A percentile compares a stretch with the other conserved stretches of the same genome.
Evolutionary conservation across 1,284 basidiomycete genomes (phyloP).

Genomic region (Gomphus bonarii): DNA sequence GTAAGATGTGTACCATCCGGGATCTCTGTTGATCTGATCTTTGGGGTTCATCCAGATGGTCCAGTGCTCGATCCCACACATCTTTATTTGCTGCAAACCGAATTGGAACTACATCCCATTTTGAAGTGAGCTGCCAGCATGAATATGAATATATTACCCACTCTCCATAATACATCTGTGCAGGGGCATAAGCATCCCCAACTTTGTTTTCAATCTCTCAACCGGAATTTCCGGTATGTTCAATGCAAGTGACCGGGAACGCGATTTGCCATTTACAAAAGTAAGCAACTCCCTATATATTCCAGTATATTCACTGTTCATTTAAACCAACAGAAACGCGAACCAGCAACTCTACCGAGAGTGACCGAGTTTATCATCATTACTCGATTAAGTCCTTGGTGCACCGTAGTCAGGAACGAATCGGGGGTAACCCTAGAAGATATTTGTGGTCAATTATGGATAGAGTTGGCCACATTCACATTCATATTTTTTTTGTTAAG

Average conservation of each 20-base stretch:
- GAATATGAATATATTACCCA: neutral
- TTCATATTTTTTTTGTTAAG: constrained; percentile 30
- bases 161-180: neutral
- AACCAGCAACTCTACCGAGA: constrained; percentile 69
- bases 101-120: constrained; percentile 62
- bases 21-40: no score
- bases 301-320: neutral
- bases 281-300: neutral
- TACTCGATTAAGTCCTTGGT: constrained; percentile 67
- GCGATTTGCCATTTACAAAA: constrained; percentile 49
- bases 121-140: constrained; percentile 40
- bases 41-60: constrained; percentile 50
- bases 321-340: constrained; percentile 36
- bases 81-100: constrained; percentile 57
- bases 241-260: constrained; percentile 46
- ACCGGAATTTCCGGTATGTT: constrained; percentile 51
- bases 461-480: constrained; percentile 65
- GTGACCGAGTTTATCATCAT: constrained; percentile 68
- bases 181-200: constrained; percentile 40
- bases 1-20: constrained; percentile 5
- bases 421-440: constrained; percentile 63
- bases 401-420: constrained; percentile 66
- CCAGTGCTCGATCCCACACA: constrained; percentile 63
- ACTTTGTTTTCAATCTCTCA: constrained; percentile 60
- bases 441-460: constrained; percentile 54